These are phyloP conservation scores for Aspergillus coremiiformis DNA, from an alignment of 495 filamentous ascomycete species.

Conservation along the genomic window DNA sequence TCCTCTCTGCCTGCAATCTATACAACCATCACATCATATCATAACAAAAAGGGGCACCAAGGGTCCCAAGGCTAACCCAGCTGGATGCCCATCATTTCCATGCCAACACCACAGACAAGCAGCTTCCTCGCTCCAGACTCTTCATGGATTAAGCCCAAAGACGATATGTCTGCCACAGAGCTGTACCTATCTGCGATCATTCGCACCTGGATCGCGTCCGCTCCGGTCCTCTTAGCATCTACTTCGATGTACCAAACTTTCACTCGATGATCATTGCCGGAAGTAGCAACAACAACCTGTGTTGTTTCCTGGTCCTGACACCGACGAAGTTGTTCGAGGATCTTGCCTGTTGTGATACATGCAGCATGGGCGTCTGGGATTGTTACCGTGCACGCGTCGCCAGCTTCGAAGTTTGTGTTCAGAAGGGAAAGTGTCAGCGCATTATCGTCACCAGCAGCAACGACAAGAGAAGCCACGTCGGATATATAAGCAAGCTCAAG, in stretches of 20 bases:
- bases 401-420: conserved; percentile 8
- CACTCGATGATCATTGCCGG: conserved; percentile 75
- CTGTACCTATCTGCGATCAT: conserved; percentile 47
- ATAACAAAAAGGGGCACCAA: conserved; percentile 8
- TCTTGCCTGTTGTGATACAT: conserved; percentile 60
- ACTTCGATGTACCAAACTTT: conserved; percentile 58
- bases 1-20: no score
- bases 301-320: conserved; percentile 4
- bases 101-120: conserved; percentile 49
- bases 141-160: conserved; percentile 31
- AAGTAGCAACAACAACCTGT: conserved; percentile 44
- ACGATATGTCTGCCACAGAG: conserved; percentile 57
- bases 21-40: conserved; percentile 8
- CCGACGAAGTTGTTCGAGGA: conserved; percentile 28
- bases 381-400: conserved; percentile 40
- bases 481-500: conserved; percentile 31
- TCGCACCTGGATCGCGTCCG: conserved; percentile 37
- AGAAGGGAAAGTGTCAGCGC: conserved; percentile 55
- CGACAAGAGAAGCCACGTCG: conserved; percentile 39
- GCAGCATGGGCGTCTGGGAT: conserved; percentile 73
- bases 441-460: conserved; percentile 84
- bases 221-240: conserved; percentile 22
- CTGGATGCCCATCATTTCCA: conserved; percentile 37
- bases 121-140: conserved; percentile 19
- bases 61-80: conserved; percentile 6